phyloP scores from a whole-genome alignment of 768 basidiomycete genomes.

The Megacollybia marginata region DNA sequence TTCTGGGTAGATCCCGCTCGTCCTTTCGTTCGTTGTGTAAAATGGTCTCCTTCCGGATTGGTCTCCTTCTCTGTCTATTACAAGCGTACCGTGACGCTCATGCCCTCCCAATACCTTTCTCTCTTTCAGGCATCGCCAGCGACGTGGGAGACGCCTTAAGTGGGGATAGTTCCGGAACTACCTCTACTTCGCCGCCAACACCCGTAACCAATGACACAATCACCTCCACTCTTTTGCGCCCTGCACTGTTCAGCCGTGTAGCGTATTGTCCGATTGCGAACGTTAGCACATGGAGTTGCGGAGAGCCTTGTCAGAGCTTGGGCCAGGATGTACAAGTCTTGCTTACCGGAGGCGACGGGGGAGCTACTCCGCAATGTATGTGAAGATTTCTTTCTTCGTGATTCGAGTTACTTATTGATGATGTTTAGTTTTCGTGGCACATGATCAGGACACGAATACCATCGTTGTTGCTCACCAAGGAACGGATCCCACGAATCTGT shows the following conservation, averaged over 20 bases:
- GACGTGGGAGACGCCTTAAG: neutral
- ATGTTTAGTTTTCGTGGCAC: conserved; percentile 26
- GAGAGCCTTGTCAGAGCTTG: conserved; percentile 23
- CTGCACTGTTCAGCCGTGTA: conserved; percentile 27
- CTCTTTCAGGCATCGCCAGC: neutral
- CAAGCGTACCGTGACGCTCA: neutral
- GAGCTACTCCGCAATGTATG: conserved; percentile 15
- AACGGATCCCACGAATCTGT: conserved; percentile 26
- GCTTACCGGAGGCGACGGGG: conserved; percentile 27
- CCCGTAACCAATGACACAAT: conserved; percentile 5
- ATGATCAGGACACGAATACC: conserved; percentile 21
- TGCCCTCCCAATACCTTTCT: neutral
- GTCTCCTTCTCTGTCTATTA: neutral
- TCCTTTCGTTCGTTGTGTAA: neutral
- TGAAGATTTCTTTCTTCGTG: conserved; percentile 3
- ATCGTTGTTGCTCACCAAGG: conserved; percentile 37
- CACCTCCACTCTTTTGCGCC: conserved; percentile 12
- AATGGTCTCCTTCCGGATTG: neutral
- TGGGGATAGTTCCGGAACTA: neutral
- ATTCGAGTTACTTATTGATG: neutral
- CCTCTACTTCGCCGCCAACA: conserved; percentile 2
- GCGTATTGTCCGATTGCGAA: conserved; percentile 27
- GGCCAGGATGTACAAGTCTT: conserved; percentile 17
- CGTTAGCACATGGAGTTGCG: conserved; percentile 27
- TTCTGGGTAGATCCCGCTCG: neutral